Conservation (phyloP, 2,329 filamentous ascomycete species). For the Pezicula carpinea region DNA sequence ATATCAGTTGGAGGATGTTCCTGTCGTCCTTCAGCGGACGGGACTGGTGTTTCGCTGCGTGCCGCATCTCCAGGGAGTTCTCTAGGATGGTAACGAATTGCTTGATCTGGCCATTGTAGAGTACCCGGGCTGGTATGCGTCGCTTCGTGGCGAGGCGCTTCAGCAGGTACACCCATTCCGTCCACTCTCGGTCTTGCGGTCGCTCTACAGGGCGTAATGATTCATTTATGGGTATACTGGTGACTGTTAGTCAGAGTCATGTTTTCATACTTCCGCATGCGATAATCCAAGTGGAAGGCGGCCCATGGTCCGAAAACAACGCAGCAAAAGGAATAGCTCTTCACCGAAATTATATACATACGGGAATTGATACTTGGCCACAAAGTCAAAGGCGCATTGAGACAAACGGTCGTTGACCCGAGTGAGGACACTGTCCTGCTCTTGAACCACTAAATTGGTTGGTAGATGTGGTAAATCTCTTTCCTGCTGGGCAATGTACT, state of each 20-base stretch:
- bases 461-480: constrained; percentile 77
- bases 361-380: constrained; percentile 87
- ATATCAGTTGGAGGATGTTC: constrained; percentile 83
- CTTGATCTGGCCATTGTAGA: constrained; percentile 89
- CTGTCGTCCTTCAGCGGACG: constrained; percentile 82
- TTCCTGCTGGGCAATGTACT: constrained; percentile 71
- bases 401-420: constrained; percentile 82
- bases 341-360: constrained; percentile 1
- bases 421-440: constrained; percentile 76
- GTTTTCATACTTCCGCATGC: too few relatives aligned
- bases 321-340: constrained; percentile 49
- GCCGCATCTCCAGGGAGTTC: constrained; percentile 83
- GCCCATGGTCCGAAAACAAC: background rate
- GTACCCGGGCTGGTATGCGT: constrained; percentile 74
- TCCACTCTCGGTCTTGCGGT: constrained; percentile 80
- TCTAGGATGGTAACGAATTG: constrained; percentile 85
- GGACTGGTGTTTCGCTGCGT: constrained; percentile 78
- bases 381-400: constrained; percentile 83
- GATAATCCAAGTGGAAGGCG: background rate
- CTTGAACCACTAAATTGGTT: constrained; percentile 75
- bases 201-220: constrained; percentile 75
- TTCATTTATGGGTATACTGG: constrained; percentile 34
- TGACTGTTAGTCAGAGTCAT: background rate
- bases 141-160: constrained; percentile 83
- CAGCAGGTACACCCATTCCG: constrained; percentile 84